phyloP scores from a whole-genome alignment of 345 rosid genomes.

The Rhodomyrtus tomentosa region DNA sequence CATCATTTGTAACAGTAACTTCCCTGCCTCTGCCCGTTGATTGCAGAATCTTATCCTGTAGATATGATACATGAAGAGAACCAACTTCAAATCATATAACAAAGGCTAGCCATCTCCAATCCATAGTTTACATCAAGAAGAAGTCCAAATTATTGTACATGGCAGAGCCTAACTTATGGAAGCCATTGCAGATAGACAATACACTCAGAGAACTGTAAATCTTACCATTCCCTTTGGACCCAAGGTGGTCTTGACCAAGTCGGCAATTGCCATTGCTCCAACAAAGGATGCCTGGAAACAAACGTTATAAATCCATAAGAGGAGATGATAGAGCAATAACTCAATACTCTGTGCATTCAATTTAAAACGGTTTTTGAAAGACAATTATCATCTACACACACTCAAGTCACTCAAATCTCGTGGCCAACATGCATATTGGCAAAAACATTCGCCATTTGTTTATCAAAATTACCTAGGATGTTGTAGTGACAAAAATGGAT shows the following conservation, averaged over 20 bases:
- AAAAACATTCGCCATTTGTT: neutral
- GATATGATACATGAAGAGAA: conserved; percentile 2
- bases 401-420: neutral
- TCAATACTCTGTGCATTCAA: neutral
- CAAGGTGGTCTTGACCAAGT: conserved; percentile 84
- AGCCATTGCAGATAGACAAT: neutral
- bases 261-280: conserved; percentile 93
- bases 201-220: neutral
- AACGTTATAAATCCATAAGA: neutral
- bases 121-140: neutral
- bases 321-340: neutral
- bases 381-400: neutral
- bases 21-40: conserved; percentile 81
- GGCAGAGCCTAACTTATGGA: neutral
- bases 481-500: neutral
- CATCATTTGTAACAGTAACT: conserved; percentile 93
- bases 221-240: conserved; percentile 98
- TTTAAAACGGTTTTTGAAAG: neutral
- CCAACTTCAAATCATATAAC: neutral
- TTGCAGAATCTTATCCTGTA: conserved; percentile 88
- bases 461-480: neutral
- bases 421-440: neutral
- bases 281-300: conserved; percentile 66
- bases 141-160: neutral
- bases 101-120: neutral